These are phyloP conservation scores for Centella asiatica DNA, from an alignment of 129 eudicot species.

Conservation along the genomic window DNA sequence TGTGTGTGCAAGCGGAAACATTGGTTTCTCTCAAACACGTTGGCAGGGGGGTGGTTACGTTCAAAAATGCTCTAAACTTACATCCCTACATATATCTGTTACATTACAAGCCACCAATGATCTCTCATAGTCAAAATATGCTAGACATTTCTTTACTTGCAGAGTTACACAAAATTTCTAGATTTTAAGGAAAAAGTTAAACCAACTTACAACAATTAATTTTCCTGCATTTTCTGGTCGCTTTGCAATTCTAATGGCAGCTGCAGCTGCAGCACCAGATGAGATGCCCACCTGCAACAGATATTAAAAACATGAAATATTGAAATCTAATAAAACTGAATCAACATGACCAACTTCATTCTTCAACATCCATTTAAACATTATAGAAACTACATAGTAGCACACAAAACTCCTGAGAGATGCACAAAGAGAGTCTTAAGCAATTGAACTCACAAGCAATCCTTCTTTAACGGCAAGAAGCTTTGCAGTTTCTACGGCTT, in stretches of 20 bases:
- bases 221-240: conserved; percentile 93
- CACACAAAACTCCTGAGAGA: conserved; percentile 1
- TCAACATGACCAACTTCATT: background rate
- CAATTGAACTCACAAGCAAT: conserved; percentile 45
- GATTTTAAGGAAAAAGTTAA: background rate
- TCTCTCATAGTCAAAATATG: no score
- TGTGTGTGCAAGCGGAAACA: no score
- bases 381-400: background rate
- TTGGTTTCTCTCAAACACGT: no score
- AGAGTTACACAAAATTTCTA: background rate
- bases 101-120: no score
- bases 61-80: no score
- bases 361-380: background rate
- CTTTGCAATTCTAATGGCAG: conserved; percentile 81
- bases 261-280: conserved; percentile 97
- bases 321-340: background rate
- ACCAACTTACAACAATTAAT: conserved; percentile 69
- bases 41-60: no score
- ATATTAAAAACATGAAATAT: conserved; percentile 9
- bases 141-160: background rate
- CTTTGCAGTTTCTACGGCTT: conserved; percentile 85
- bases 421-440: conserved; percentile 10
- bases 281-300: conserved; percentile 76
- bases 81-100: no score
- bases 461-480: conserved; percentile 89